Evolutionary conservation across 1,284 basidiomycete genomes (phyloP).

Genomic region (Xerocomus minutiporus): DNA sequence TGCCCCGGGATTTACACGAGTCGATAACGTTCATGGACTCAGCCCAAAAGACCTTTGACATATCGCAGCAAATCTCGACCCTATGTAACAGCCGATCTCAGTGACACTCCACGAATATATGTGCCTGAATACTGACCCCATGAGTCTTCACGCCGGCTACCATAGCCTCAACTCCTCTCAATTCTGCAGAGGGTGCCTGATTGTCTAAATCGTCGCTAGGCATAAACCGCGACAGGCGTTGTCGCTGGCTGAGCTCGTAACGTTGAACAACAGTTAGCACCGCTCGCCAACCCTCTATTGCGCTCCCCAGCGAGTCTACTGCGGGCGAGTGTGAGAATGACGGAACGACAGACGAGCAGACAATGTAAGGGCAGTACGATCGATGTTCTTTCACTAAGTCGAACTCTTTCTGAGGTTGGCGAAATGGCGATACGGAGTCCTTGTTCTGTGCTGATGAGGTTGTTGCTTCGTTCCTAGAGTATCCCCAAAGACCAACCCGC

Average conservation of each 20-base stretch:
- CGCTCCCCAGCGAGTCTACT: constrained; percentile 21
- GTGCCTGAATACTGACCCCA: constrained; percentile 48
- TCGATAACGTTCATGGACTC: constrained; percentile 11
- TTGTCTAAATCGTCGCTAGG: constrained; percentile 8
- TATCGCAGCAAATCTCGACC: constrained; percentile 69
- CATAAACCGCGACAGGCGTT: constrained; percentile 39
- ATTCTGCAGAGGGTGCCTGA: constrained; percentile 18
- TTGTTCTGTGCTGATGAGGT: constrained; percentile 8
- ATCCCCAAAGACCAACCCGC: constrained; percentile 73
- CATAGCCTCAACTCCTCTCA: constrained; percentile 65
- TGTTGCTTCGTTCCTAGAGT: constrained; percentile 35
- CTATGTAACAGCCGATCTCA: constrained; percentile 34
- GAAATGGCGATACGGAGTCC: constrained; percentile 14
- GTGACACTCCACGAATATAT: neutral
- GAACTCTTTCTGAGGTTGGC: constrained; percentile 50
- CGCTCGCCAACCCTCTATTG: constrained; percentile 75
- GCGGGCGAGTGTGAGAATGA: constrained; percentile 42
- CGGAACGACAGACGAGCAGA: constrained; percentile 62
- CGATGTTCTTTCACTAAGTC: constrained; percentile 76
- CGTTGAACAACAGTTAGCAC: constrained; percentile 61
- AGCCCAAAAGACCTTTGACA: constrained; percentile 64
- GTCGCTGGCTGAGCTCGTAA: constrained; percentile 56
- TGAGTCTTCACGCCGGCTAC: constrained; percentile 65
- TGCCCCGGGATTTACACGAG: neutral
- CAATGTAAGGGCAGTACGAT: constrained; percentile 75